Base-by-base conservation (phyloP, 306 rosid species). In the Oxytropis ochrocephala region DNA sequence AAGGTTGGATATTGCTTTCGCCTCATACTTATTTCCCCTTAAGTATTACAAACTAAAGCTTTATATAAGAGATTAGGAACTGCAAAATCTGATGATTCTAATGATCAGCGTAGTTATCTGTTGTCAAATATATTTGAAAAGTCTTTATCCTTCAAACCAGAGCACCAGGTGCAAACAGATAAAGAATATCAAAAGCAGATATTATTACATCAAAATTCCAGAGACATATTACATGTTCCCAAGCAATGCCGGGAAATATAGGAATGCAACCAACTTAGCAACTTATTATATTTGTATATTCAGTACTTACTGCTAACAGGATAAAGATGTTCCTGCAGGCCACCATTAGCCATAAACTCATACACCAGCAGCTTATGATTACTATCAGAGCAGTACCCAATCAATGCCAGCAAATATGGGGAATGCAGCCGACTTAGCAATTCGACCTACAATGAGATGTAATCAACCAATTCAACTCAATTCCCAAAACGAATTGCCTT, bases 251-350 rank as follows among this genome's bases (percentile, higher is more conserved):
- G 29, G 29, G 3, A 24, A 24, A 24, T 24, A 24, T 24, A 4
- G 29, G 29, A 4, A 24, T 24, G 29, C 29, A 24, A 24, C 29
- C 29, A 4, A 24, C 29, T 1, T 24, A 24, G 29, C n/a, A n/a
- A n/a, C n/a, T n/a, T n/a, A n/a, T n/a, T n/a, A n/a, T n/a, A n/a
- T n/a, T n/a, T n/a, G n/a, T n/a, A 61, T 59, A 56, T 66, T 27
- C 74, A 32, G 27, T 60, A 81, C 88, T 83, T 81, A 87, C 97
- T 85, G 78, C 76, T 81, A 67, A 74, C 70, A 72, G 97, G 95
- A 83, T 90, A 88, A 72, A 94, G 78, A 90, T 90, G 97, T 75
- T 88, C 98, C 73, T 94, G 96, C 75, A 94, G 79, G 64, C 96
- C 96, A 65, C 97, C 97, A 69, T 90, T 84, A 16, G 82, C 84